A percentile compares a stretch with the other conserved stretches of the same genome.
phyloP scores from a whole-genome alignment of 2,329 filamentous ascomycete genomes.

The Arthrinium phaeospermum region DNA sequence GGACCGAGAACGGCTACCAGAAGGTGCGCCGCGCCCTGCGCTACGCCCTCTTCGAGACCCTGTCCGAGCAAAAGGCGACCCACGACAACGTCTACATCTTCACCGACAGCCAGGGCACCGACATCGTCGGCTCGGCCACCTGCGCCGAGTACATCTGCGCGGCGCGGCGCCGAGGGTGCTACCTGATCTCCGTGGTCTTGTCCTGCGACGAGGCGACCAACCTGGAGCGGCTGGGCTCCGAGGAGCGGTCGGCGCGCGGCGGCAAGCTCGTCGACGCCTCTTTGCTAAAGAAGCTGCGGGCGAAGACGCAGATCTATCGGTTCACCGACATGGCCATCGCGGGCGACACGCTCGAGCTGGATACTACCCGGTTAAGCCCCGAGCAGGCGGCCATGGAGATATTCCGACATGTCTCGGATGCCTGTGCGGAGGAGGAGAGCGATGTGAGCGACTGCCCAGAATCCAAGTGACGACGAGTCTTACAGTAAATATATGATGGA shows the following conservation, averaged over 20 bases:
- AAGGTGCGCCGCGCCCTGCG: conserved; percentile 21
- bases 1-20: conserved; percentile 22
- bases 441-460: no score
- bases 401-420: neutral
- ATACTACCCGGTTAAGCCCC: neutral
- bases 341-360: neutral
- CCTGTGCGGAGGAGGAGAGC: neutral
- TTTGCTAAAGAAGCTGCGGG: neutral
- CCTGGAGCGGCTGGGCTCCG: neutral
- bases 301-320: neutral
- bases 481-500: neutral
- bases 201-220: neutral
- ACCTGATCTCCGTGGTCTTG: neutral
- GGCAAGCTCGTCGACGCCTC: neutral
- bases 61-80: conserved; percentile 4
- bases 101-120: conserved; percentile 24
- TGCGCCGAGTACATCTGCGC: conserved; percentile 19
- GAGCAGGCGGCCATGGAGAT: neutral
- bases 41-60: conserved; percentile 14
- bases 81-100: conserved; percentile 21
- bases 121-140: conserved; percentile 17
- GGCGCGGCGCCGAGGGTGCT: neutral
- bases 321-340: neutral
- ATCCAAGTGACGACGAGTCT: neutral
- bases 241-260: neutral